Conservation (phyloP, 2,329 filamentous ascomycete species). For the Pestalotiopsis sp. region DNA sequence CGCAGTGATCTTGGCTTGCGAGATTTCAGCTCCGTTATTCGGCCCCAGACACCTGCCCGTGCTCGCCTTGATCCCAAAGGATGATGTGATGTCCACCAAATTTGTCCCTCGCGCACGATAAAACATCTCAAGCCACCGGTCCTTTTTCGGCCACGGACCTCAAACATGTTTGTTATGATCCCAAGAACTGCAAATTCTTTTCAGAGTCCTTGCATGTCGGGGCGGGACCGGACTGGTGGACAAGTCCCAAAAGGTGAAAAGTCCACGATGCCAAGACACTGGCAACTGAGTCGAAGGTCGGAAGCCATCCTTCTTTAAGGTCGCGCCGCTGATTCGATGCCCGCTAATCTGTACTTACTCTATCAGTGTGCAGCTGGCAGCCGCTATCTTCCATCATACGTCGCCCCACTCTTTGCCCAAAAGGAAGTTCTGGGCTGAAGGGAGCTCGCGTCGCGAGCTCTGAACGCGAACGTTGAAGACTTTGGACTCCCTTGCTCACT, state of each 20-base stretch:
- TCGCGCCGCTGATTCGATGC: neutral
- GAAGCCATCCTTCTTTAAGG: neutral
- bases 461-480: neutral
- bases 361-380: neutral
- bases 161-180: neutral
- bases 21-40: neutral
- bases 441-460: constrained; percentile 5
- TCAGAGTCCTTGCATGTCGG: neutral
- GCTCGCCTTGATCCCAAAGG: neutral
- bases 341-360: neutral
- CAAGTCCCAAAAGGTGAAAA: neutral
- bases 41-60: neutral
- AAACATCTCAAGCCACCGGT: neutral
- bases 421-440: neutral
- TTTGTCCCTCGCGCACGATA: neutral
- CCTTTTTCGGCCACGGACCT: neutral
- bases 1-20: neutral
- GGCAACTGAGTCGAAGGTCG: neutral
- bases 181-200: neutral
- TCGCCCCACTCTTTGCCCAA: constrained; percentile 1
- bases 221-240: neutral
- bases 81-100: neutral
- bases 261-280: constrained; percentile 1
- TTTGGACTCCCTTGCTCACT: neutral
- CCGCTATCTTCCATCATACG: neutral